Percentiles rank a stretch among this genome's conserved stretches.
Conservation (phyloP, 192 early-diverging fungal species). For the Spinellus fusiger region DNA sequence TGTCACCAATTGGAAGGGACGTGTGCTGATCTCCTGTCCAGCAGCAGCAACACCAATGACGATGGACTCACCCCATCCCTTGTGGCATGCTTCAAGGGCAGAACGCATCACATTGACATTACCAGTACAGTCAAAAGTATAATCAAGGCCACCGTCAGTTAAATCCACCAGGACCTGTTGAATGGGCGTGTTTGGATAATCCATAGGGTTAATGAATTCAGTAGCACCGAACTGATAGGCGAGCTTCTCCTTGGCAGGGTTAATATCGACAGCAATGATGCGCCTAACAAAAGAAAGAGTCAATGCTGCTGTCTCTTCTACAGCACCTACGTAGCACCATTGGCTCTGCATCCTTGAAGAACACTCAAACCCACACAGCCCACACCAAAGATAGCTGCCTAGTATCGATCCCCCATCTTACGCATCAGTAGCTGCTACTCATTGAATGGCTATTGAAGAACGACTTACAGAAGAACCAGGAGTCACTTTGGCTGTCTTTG, state of each 20-base stretch:
- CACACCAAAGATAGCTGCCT: constrained; percentile 88
- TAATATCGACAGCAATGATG: constrained; percentile 90
- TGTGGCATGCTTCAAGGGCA: constrained; percentile 88
- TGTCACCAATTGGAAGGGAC: constrained; percentile 96
- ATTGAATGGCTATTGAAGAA: not conserved
- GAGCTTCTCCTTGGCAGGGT: constrained; percentile 80
- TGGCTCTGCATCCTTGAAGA: constrained; percentile 71
- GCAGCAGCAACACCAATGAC: constrained; percentile 91
- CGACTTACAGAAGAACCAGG: constrained; percentile 48
- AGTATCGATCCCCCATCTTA: not conserved
- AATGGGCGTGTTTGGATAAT: constrained; percentile 67
- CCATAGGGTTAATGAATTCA: constrained; percentile 85
- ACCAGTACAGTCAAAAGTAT: constrained; percentile 94
- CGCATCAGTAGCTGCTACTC: not conserved
- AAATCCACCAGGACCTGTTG: constrained; percentile 82
- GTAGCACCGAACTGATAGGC: constrained; percentile 78
- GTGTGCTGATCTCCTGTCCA: constrained; percentile 88
- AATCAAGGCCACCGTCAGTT: constrained; percentile 94
- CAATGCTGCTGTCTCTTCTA: not conserved
- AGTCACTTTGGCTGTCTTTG: constrained; percentile 88
- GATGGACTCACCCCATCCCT: constrained; percentile 87
- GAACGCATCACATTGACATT: constrained; percentile 91
- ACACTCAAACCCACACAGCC: constrained; percentile 92
- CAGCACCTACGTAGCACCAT: constrained; percentile 27
- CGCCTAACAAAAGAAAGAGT: constrained; percentile 38